Evolutionary conservation across 2,329 filamentous ascomycete genomes (phyloP).

Genomic region (Fusarium udum): DNA sequence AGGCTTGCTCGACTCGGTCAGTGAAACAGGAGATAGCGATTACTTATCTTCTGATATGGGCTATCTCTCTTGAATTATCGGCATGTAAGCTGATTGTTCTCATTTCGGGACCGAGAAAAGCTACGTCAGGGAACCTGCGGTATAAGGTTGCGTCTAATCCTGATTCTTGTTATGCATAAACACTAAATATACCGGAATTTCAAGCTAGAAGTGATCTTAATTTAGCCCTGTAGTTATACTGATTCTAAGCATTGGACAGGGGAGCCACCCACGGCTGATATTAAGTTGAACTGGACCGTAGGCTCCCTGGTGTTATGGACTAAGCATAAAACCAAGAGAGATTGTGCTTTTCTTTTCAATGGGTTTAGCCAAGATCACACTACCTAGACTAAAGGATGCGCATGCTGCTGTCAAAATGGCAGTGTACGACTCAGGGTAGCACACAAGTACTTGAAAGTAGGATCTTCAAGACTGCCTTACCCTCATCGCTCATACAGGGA

Average conservation of each 20-base stretch:
- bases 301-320: no score
- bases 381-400: rapidly evolving
- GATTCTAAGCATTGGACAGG: rapidly evolving
- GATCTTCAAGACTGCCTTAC: background rate
- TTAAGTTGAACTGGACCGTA: rapidly evolving
- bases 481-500: background rate
- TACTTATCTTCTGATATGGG: rapidly evolving
- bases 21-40: background rate
- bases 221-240: rapidly evolving
- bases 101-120: background rate
- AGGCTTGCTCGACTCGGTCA: background rate
- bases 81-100: background rate
- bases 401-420: rapidly evolving
- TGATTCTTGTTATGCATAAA: background rate
- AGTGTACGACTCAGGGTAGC: background rate
- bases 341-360: background rate
- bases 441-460: no score
- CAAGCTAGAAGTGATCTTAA: background rate
- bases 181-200: no score
- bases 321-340: background rate
- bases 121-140: no score
- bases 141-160: background rate
- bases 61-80: rapidly evolving
- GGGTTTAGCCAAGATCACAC: rapidly evolving
- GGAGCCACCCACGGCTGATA: no score